Base-by-base conservation (phyloP, 768 basidiomycete species). In the Trametes gibbosa region DNA sequence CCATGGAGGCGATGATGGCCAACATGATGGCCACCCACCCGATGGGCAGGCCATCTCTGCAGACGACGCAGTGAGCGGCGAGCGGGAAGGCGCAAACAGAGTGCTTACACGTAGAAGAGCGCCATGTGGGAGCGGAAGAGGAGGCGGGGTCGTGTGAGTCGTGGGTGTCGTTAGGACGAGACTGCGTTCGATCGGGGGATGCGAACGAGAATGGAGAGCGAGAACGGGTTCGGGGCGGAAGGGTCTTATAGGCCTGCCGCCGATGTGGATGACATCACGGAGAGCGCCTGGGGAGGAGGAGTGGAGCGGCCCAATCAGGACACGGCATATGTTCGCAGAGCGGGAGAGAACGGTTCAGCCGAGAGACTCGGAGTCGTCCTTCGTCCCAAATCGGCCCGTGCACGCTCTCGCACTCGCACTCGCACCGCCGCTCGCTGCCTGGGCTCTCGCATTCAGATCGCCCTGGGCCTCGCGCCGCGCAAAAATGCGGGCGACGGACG, bases 1-100 rank as follows among this genome's bases (percentile, higher is more conserved):
- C 88, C 79, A 89, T 87, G 50, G 81, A 83, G 35, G 87, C 84
- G 35, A 90, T 69, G 56, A 87, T 66, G 64, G 87, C 87, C 50
- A 89, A 74, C 75, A 83, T 79, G 69, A 90, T 81, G 57, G 87
- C 79, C 40, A 82, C 78, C 70, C 74, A 76, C 55, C 85, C 85
- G 53, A 87, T 81, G 65, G 84, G 85, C 63, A 84, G 76, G 59
- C 81, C 84, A 68, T 81, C 75, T 58, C 84, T 85, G 59, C 19
- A 56, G 7, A 12, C 12, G 19, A 8, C 1, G 13, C 21, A n/a
- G 19, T 48, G 46, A 63, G 57, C 39, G 53, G 21, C 25, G 10
- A 43, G n/a, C 48, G 47, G 5, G 16, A n/a, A 10, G 17, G 9
- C 10, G 14, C 5, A 16, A 25, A 25, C 1, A 24, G 21, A 23